Percentiles rank a stretch among this genome's conserved stretches.
Evolutionary conservation across 371 early-diverging fungal species (phyloP).

Genomic region (Entomophthora muscae): DNA sequence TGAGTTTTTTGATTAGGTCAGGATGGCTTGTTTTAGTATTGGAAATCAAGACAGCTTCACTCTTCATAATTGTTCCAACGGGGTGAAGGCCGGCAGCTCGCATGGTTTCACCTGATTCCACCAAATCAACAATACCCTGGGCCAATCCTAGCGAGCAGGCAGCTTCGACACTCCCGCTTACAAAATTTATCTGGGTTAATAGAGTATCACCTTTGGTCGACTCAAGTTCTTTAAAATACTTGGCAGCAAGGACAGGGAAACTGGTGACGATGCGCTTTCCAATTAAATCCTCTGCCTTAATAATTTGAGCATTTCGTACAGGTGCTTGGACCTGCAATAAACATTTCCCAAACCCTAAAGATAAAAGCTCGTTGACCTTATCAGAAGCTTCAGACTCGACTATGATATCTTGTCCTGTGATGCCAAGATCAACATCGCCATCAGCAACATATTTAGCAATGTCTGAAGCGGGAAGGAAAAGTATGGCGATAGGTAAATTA

Average conservation of each 20-base stretch:
- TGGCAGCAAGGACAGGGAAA: constrained; percentile 48
- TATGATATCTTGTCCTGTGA: constrained; percentile 90
- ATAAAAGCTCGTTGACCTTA: constrained; percentile 48
- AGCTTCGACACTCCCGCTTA: constrained; percentile 87
- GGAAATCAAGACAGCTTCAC: constrained; percentile 74
- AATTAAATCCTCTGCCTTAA: constrained; percentile 41
- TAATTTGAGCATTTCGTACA: constrained; percentile 12
- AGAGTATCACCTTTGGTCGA: constrained; percentile 23
- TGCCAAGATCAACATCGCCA: constrained; percentile 89
- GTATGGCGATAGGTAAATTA: constrained; percentile 79
- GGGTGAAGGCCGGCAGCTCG: constrained; percentile 88
- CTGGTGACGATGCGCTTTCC: constrained; percentile 89
- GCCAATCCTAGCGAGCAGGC: constrained; percentile 92
- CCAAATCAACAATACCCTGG: constrained; percentile 64
- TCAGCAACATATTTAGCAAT: constrained; percentile 88
- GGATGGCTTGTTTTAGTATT: constrained; percentile 36
- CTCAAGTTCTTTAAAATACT: constrained; percentile 53
- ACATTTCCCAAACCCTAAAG: constrained; percentile 85
- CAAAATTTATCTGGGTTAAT: constrained; percentile 57
- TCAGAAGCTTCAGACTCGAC: constrained; percentile 53
- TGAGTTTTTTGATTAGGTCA: constrained; percentile 49
- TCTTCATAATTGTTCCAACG: constrained; percentile 55
- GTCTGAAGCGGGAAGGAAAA: constrained; percentile 88
- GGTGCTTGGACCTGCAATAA: constrained; percentile 70
- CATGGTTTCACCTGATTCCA: constrained; percentile 96